phyloP scores from a whole-genome alignment of 1,139 yeast genomes.

The Yamadazyma jaroonii region DNA sequence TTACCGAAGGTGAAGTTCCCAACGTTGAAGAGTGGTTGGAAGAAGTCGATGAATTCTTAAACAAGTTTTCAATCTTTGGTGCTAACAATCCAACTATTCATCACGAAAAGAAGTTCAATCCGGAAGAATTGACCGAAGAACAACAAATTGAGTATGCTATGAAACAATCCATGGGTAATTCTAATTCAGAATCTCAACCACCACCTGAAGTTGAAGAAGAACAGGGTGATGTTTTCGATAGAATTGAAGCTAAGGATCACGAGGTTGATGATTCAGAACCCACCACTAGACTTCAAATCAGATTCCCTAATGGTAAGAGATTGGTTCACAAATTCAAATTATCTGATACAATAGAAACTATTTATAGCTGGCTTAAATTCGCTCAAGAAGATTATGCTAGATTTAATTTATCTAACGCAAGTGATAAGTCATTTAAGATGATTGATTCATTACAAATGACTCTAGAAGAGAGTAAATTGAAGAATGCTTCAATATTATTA shows the following conservation, averaged over 20 bases:
- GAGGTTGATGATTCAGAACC: slow-evolving; percentile 54
- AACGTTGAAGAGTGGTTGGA: slow-evolving; percentile 54
- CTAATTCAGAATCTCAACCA: slow-evolving; percentile 12
- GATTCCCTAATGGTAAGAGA: slow-evolving; percentile 84
- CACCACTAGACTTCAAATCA: slow-evolving; percentile 78
- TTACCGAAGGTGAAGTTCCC: slow-evolving; percentile 66
- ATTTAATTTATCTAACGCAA: slow-evolving; percentile 54
- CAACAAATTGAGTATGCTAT: slow-evolving; percentile 81
- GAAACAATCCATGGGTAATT: slow-evolving; percentile 53
- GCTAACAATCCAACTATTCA: slow-evolving; percentile 67
- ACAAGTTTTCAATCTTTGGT: slow-evolving; percentile 59
- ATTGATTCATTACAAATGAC: slow-evolving; percentile 56
- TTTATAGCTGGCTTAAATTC: slow-evolving; percentile 49
- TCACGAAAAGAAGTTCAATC: slow-evolving; percentile 54
- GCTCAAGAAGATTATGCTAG: slow-evolving; percentile 51
- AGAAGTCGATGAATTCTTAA: slow-evolving; percentile 58
- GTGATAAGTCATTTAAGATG: slow-evolving; percentile 65
- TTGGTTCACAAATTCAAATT: slow-evolving; percentile 68
- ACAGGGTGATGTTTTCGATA: slow-evolving; percentile 27
- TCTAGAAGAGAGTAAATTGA: slow-evolving; percentile 73
- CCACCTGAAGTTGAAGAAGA: slow-evolving; percentile 16
- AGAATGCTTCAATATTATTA: slow-evolving; percentile 75
- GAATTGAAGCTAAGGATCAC: slow-evolving; percentile 48
- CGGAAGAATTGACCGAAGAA: slow-evolving; percentile 70
- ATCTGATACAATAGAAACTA: slow-evolving; percentile 47